Conservation (phyloP, 805 yeast species). For the Suhomyces vadensis region DNA sequence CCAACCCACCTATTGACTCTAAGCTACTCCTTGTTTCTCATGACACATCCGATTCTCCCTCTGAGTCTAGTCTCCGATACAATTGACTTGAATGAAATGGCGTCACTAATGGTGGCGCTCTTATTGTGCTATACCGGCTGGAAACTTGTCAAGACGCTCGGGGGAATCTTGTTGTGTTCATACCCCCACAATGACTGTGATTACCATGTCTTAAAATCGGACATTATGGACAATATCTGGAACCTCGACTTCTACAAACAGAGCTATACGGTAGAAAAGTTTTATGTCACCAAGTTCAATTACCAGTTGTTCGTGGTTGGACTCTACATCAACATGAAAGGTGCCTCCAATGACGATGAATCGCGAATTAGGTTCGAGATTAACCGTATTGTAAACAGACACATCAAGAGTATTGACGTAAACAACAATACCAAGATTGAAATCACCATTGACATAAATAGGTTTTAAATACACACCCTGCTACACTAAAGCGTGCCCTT, state of each 20-base stretch:
- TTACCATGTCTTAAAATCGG: slow-evolving; percentile 34
- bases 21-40: slow-evolving; percentile 40
- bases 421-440: slow-evolving; percentile 28
- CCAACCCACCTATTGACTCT: slow-evolving; percentile 52
- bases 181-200: slow-evolving; percentile 49
- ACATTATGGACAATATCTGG: slow-evolving; percentile 48
- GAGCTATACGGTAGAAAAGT: slow-evolving; percentile 46
- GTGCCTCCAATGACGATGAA: slow-evolving; percentile 76
- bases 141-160: slow-evolving; percentile 51
- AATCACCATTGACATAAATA: slow-evolving; percentile 43
- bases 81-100: slow-evolving; percentile 44
- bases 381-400: slow-evolving; percentile 40
- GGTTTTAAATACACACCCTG: slow-evolving; percentile 19
- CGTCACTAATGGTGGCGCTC: slow-evolving; percentile 46
- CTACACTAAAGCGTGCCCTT: too few relatives aligned
- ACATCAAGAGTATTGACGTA: slow-evolving; percentile 27
- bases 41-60: slow-evolving; percentile 43
- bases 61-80: slow-evolving; percentile 28
- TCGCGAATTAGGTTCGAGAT: slow-evolving; percentile 52
- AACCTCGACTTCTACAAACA: slow-evolving; percentile 53
- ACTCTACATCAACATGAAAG: slow-evolving; percentile 55
- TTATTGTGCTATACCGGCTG: slow-evolving; percentile 51
- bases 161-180: slow-evolving; percentile 53
- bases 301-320: slow-evolving; percentile 60
- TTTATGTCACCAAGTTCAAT: slow-evolving; percentile 63